Base-by-base conservation (phyloP, 441 rosid genomes). In the Cnidoscolus chayamansa region DNA sequence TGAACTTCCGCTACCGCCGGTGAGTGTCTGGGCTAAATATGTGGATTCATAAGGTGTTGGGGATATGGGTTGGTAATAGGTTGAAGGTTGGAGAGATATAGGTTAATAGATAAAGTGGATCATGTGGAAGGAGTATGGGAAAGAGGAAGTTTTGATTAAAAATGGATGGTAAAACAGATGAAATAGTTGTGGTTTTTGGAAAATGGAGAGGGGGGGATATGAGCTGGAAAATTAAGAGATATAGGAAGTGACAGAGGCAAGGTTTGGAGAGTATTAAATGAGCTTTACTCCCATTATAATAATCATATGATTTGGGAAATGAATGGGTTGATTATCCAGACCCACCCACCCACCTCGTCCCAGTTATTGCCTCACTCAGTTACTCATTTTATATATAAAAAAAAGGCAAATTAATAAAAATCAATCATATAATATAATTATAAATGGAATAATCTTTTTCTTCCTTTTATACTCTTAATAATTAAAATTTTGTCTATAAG, bases 51-150 rank as follows among this genome's bases (percentile, higher is more conserved):
- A 48, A 53, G 63, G 63, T 35, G 19, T 9, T 43, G 65, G 56
- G 65, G 56, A 25, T 68, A 12, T 60, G 64, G n/a, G 10, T 35
- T 4, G 3, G 40, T 2, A 35, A 35, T 35, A 51, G 47, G 32
- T 40, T 40, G 5, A 17, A 32, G 72, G 67, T 74, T 25, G 80
- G 64, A 13, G 74, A 19, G 51, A 71, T 25, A 73, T 48, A 31
- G 73, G 75, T 67, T 61, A 25, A 25, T 1, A 11, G 19, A 70
- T 35, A 76, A 72, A 79, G 76, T 79, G 15, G 63, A 60, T 72
- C 76, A 79, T 70, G 72, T 30, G 74, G 62, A 67, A 19, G 74
- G 62, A 67, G 17, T 12, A 59, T 19, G 65, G 13, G 50, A 31
- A 11, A 19, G 0, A 25, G 48, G 12, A 20, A 59, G 32, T 19